Conservation (phyloP, 805 yeast species). For the Barnettozyma sp. region DNA sequence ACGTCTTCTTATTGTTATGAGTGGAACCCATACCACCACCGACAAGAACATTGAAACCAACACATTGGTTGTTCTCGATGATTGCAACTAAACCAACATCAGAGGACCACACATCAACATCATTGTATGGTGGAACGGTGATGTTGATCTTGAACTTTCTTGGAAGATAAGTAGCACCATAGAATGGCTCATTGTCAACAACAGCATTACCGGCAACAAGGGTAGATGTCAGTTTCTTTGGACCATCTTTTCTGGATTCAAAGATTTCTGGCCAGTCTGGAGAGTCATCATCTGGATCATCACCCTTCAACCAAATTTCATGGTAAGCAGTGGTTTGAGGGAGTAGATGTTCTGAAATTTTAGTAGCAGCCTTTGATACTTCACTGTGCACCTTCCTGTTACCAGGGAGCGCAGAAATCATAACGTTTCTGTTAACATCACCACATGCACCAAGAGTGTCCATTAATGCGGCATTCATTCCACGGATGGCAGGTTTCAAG, state of each 20-base stretch:
- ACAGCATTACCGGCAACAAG: conserved; percentile 82
- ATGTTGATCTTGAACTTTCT: conserved; percentile 94
- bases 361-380: conserved; percentile 53
- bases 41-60: conserved; percentile 82
- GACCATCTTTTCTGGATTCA: conserved; percentile 65
- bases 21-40: conserved; percentile 99
- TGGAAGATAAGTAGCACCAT: conserved; percentile 83
- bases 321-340: conserved; percentile 94
- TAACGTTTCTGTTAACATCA: conserved; percentile 95
- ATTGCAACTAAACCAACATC: conserved; percentile 92
- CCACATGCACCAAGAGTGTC: conserved; percentile 98
- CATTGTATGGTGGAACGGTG: conserved; percentile 93
- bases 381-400: conserved; percentile 78
- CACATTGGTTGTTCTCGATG: conserved; percentile 51
- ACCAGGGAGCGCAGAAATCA: conserved; percentile 82
- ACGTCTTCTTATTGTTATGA: conserved; percentile 93
- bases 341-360: conserved; percentile 72
- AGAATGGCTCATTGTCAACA: conserved; percentile 78
- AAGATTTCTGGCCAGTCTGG: conserved; percentile 57
- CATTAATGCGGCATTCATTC: conserved; percentile 83
- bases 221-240: conserved; percentile 64
- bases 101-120: conserved; percentile 93
- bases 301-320: conserved; percentile 92
- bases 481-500: conserved; percentile 85
- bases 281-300: conserved; percentile 60